A percentile compares a stretch with the other conserved stretches of the same genome.
Evolutionary conservation across 768 basidiomycete species (phyloP).

Genomic region (Rhizopogon salebrosus): DNA sequence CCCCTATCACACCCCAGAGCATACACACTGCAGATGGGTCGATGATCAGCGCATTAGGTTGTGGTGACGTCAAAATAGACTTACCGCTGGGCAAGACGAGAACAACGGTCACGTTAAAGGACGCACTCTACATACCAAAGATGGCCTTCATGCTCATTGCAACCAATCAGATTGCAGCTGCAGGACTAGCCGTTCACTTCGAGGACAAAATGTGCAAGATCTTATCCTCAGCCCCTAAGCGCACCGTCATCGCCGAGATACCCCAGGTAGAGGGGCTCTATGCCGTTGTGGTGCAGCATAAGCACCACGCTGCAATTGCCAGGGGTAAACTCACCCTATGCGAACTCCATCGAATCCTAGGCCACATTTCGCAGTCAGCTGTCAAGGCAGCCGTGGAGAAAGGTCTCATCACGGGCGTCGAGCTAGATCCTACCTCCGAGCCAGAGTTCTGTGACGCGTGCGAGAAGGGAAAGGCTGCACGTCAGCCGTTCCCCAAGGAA

Average conservation of each 20-base stretch:
- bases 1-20: neutral
- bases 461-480: slow-evolving; percentile 24
- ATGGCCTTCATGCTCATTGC: neutral
- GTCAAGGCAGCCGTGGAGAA: slow-evolving; percentile 1
- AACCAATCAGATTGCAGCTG: neutral
- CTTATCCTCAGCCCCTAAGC: neutral
- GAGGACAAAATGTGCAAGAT: neutral
- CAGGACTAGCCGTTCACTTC: neutral
- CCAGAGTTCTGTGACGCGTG: slow-evolving; percentile 26
- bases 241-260: neutral
- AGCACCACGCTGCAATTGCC: neutral
- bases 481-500: slow-evolving; percentile 12
- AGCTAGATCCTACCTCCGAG: slow-evolving; percentile 19
- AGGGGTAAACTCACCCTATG: neutral
- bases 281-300: neutral
- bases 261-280: neutral
- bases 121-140: neutral
- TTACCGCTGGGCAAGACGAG: neutral
- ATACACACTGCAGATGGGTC: neutral
- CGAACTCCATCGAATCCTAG: neutral
- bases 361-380: neutral
- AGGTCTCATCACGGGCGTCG: slow-evolving; percentile 19
- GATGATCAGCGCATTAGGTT: neutral
- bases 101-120: neutral
- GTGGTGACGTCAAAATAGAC: neutral